Percentiles rank a stretch among this genome's conserved stretches.
phyloP scores from a whole-genome alignment of 2,329 filamentous ascomycete genomes.

The Arthrinium puccinioides region DNA sequence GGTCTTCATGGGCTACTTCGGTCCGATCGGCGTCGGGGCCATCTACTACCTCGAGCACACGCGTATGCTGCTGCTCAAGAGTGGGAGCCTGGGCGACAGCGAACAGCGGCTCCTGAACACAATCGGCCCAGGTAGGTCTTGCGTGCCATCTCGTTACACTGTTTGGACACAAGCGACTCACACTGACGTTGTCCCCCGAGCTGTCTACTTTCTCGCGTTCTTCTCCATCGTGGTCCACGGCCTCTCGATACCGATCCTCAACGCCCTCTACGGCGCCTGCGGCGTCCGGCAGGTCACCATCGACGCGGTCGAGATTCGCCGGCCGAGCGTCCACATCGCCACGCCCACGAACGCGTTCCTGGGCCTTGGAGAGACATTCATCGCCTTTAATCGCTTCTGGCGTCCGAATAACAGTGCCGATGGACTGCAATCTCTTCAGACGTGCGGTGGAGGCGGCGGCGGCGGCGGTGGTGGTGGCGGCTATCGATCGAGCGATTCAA shows the following conservation, averaged over 20 bases:
- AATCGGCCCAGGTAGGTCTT: not conserved
- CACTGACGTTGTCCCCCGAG: not conserved
- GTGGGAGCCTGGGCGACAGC: not conserved
- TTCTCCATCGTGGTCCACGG: constrained; percentile 37
- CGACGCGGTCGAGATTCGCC: constrained; percentile 28
- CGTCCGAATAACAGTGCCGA: constrained; percentile 16
- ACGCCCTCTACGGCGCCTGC: constrained; percentile 26
- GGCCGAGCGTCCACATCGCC: constrained; percentile 24
- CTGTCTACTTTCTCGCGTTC: constrained; percentile 7
- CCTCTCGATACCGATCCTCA: constrained; percentile 35
- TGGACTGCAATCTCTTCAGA: too few species aligned
- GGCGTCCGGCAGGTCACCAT: constrained; percentile 33
- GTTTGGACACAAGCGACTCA: too few species aligned
- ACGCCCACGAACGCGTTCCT: constrained; percentile 29
- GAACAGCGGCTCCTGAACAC: not conserved
- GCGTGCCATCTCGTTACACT: not conserved
- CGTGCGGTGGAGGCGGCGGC: too few species aligned
- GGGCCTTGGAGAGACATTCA: constrained; percentile 26
- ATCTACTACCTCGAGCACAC: constrained; percentile 12
- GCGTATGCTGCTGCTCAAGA: not conserved
- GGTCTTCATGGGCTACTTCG: constrained; percentile 20
- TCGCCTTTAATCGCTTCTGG: constrained; percentile 39
- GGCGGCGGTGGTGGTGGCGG: too few species aligned
- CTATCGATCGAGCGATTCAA: too few species aligned
- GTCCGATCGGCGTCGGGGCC: constrained; percentile 20